Conservation (phyloP, 2,329 filamentous ascomycete species). For the Alternaria sp. region DNA sequence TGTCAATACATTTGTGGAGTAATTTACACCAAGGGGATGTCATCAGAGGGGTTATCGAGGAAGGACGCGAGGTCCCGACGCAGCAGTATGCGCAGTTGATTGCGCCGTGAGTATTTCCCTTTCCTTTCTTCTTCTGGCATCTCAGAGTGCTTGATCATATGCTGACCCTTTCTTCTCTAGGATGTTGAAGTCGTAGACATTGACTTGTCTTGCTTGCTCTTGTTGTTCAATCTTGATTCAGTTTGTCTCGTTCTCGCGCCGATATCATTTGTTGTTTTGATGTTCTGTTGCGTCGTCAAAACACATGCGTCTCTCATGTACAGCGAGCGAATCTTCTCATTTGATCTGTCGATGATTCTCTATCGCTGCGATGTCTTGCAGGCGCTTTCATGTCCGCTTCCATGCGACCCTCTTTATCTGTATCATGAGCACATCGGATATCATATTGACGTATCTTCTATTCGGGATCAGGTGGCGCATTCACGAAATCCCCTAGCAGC, state of each 20-base stretch:
- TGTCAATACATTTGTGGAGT: constrained; percentile 51
- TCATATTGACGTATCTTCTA: neutral
- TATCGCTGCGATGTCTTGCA: neutral
- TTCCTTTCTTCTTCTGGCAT: neutral
- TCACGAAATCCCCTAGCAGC: neutral
- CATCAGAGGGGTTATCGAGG: constrained; percentile 46
- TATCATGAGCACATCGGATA: neutral
- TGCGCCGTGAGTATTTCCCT: constrained; percentile 43
- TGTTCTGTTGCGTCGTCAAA: neutral
- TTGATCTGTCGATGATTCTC: neutral
- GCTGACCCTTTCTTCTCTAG: neutral
- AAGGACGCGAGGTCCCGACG: constrained; percentile 40
- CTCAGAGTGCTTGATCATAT: too few species aligned
- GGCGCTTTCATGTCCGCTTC: neutral
- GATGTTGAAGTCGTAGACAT: constrained; percentile 43
- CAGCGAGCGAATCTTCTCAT: neutral
- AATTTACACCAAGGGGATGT: constrained; percentile 47
- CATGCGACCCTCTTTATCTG: neutral
- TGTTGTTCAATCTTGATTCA: neutral
- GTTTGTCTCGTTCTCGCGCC: neutral
- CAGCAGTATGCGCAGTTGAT: constrained; percentile 48
- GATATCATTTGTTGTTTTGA: neutral
- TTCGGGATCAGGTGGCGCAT: neutral
- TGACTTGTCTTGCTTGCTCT: neutral
- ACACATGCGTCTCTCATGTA: neutral